Conservation (phyloP, 2,329 filamentous ascomycete species). For the Cyclaneusma minus region DNA sequence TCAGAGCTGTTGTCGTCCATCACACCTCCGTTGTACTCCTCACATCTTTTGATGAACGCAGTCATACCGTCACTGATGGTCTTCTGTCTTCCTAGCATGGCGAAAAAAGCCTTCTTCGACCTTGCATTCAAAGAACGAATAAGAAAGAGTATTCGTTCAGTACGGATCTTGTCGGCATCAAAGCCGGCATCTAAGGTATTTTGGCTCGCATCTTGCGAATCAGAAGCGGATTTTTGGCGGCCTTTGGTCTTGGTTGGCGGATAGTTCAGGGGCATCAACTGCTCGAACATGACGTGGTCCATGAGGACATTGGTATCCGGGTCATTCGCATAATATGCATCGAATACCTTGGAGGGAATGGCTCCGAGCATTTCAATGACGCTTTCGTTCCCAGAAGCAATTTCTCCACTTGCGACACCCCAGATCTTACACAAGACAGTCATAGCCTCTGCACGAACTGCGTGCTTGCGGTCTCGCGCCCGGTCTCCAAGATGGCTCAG, state of each 20-base stretch:
- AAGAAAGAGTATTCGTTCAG: slow-evolving; percentile 70
- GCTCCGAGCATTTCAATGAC: slow-evolving; percentile 62
- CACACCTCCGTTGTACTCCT: slow-evolving; percentile 78
- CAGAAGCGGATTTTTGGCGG: slow-evolving; percentile 45
- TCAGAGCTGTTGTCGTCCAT: slow-evolving; percentile 55
- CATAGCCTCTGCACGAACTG: slow-evolving; percentile 77
- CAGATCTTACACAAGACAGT: slow-evolving; percentile 72
- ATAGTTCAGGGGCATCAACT: slow-evolving; percentile 76
- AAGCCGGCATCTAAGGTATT: slow-evolving; percentile 26
- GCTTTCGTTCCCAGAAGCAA: slow-evolving; percentile 66
- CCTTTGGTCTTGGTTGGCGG: slow-evolving; percentile 52
- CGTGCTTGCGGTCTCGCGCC: slow-evolving; percentile 69
- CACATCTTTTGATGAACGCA: slow-evolving; percentile 69
- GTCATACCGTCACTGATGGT: slow-evolving; percentile 58
- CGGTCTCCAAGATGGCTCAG: slow-evolving; percentile 73
- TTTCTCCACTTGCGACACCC: slow-evolving; percentile 83
- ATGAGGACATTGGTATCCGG: slow-evolving; percentile 70
- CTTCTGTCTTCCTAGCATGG: slow-evolving; percentile 65
- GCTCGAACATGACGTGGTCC: slow-evolving; percentile 74
- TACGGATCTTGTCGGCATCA: slow-evolving; percentile 63
- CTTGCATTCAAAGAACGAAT: slow-evolving; percentile 62
- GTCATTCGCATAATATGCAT: slow-evolving; percentile 83
- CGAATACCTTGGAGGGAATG: slow-evolving; percentile 74
- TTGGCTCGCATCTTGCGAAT: slow-evolving; percentile 33
- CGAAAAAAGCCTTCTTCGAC: slow-evolving; percentile 78